Conservation (phyloP, 495 filamentous ascomycete species). For the Melanomma pulvis-pyrius region DNA sequence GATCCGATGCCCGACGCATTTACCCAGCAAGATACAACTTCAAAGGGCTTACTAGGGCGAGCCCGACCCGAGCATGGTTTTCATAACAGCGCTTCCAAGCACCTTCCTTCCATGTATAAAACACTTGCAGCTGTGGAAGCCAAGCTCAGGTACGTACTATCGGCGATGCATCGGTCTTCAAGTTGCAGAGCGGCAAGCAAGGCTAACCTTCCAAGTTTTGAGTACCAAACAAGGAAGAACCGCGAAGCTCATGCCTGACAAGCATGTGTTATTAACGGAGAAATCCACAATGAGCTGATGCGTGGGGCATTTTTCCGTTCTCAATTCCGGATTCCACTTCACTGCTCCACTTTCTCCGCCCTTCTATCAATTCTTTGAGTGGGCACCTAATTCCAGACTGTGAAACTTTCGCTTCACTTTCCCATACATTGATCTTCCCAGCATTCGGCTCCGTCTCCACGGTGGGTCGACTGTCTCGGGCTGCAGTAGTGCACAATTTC, state of each 20-base stretch:
- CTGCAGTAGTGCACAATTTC: conserved; percentile 9
- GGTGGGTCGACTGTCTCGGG: not conserved
- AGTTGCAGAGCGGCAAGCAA: not conserved
- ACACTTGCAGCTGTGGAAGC: not conserved
- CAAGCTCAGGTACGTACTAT: not conserved
- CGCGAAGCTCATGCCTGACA: not conserved
- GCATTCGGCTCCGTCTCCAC: not conserved
- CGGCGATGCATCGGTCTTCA: not conserved
- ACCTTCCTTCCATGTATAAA: conserved; percentile 2
- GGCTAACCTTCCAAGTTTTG: not conserved
- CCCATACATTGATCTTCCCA: not conserved
- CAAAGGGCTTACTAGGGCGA: conserved; percentile 11
- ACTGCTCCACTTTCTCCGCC: not conserved
- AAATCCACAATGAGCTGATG: not conserved
- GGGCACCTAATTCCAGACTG: not conserved
- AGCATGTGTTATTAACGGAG: not conserved
- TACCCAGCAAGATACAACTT: conserved; percentile 10
- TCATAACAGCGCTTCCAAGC: not conserved
- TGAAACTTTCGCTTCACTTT: conserved; percentile 11
- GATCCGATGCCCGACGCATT: conserved; percentile 16
- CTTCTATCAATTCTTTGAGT: not conserved
- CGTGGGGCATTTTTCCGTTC: not conserved
- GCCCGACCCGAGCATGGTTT: conserved; percentile 11
- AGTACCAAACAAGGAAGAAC: not conserved
- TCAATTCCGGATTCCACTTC: not conserved